phyloP scores from a whole-genome alignment of 441 rosid species.

The Geranium incanum region DNA sequence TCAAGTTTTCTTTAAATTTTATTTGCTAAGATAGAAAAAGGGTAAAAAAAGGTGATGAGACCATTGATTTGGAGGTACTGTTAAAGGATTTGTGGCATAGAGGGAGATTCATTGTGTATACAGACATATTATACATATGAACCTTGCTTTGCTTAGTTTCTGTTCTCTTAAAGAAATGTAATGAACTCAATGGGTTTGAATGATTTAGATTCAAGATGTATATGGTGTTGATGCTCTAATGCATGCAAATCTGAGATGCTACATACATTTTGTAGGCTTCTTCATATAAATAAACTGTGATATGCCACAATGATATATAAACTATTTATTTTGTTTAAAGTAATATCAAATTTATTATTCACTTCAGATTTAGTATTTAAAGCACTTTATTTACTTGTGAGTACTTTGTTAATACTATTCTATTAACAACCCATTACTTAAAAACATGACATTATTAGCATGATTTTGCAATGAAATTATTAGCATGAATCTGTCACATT shows the following conservation, averaged over 20 bases:
- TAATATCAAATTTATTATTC: background rate
- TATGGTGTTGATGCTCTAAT: background rate
- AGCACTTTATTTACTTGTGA: too few species aligned
- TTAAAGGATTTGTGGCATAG: background rate
- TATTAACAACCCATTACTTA: too few species aligned
- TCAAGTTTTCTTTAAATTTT: background rate
- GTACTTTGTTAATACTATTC: too few species aligned
- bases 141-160: constrained; percentile 1
- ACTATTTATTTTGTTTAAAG: background rate
- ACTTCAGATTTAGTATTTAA: too few species aligned
- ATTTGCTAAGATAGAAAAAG: background rate
- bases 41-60: background rate
- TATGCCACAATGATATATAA: too few species aligned
- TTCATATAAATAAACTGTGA: background rate
- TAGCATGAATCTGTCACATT: too few species aligned
- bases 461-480: too few species aligned
- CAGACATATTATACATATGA: background rate
- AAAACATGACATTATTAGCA: too few species aligned
- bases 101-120: background rate
- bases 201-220: background rate
- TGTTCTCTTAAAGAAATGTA: background rate
- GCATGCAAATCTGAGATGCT: background rate
- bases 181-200: background rate
- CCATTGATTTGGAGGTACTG: background rate
- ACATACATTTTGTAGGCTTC: background rate